Evolutionary conservation across 1,139 yeast genomes (phyloP), one percentile per base, ranked within the genome.

Genomic region (Kodamaea anthophila): DNA sequence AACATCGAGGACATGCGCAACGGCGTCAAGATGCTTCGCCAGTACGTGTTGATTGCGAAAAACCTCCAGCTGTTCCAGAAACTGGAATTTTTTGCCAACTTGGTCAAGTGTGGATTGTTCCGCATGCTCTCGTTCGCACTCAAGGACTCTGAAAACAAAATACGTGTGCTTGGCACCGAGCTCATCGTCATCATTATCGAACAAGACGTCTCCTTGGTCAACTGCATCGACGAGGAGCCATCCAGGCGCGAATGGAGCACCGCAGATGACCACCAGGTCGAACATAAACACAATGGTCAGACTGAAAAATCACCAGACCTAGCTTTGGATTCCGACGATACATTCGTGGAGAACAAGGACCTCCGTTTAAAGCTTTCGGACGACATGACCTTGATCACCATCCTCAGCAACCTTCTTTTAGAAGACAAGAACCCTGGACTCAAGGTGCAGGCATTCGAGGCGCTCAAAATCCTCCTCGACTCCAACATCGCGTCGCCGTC

Each of bases 361-460:
- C 35, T 59, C 18, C 59, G 56, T 15, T 44, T 62, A 21, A 57
- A 53, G 28, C 53, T 69, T 23, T 66, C 72, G 5, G 70, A 67
- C 40, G 85, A 80, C 45, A 74, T 78, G 73, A 69, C 82, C 0
- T 54, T 85, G 30, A 58, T 83, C 21, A 54, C 65, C 9, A 71
- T 81, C 5, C 56, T 88, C 26, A 69, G 84, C 1, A 68, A 74
- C 26, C 65, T 87, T 18, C 54, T 88, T 15, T 55, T 79, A 3
- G 65, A 69, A 15, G 94, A 84, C 37, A 60, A 65, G 21, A 77
- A 79, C 40, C 70, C 80, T 5, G 94, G 94, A 0, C 57, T 87
- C 29, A 79, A 83, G 47, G 73, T 81, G 4, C 96, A 87, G 51
- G 83, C 91, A 1, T 76, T 74, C 38, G 96, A 87, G 54, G 94